Conservation (phyloP, 768 basidiomycete species). For the Rubroboletus satanas region DNA sequence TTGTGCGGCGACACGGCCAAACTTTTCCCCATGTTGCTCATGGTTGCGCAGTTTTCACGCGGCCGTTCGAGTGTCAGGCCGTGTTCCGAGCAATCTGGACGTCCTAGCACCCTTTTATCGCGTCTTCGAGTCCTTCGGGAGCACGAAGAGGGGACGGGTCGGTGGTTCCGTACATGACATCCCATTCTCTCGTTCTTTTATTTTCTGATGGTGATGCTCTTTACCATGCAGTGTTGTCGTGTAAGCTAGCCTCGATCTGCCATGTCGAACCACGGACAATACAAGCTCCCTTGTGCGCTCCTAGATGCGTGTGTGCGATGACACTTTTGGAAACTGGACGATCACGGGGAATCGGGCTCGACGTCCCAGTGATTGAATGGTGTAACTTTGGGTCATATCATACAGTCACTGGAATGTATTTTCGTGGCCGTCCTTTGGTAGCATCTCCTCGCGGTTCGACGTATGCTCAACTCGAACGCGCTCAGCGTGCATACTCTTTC, state of each 20-base stretch:
- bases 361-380: too few species aligned
- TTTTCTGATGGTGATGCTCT: neutral
- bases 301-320: neutral
- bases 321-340: neutral
- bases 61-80: slow-evolving; percentile 88
- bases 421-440: neutral
- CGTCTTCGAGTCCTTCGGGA: slow-evolving; percentile 36
- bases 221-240: neutral
- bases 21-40: slow-evolving; percentile 88
- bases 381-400: too few species aligned
- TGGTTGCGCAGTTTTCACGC: slow-evolving; percentile 58
- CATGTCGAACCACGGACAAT: neutral
- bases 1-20: slow-evolving; percentile 84
- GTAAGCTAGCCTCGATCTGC: neutral
- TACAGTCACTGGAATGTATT: too few species aligned
- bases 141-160: slow-evolving; percentile 64
- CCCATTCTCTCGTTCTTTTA: neutral
- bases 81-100: slow-evolving; percentile 72
- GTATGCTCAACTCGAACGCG: neutral
- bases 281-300: neutral
- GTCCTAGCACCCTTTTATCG: slow-evolving; percentile 76
- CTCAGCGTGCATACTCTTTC: neutral
- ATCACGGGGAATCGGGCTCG: too few species aligned
- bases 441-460: too few species aligned
- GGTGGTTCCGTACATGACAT: slow-evolving; percentile 54